Base-by-base conservation (phyloP, 2,329 filamentous ascomycete species). In the Fusarium sororula region DNA sequence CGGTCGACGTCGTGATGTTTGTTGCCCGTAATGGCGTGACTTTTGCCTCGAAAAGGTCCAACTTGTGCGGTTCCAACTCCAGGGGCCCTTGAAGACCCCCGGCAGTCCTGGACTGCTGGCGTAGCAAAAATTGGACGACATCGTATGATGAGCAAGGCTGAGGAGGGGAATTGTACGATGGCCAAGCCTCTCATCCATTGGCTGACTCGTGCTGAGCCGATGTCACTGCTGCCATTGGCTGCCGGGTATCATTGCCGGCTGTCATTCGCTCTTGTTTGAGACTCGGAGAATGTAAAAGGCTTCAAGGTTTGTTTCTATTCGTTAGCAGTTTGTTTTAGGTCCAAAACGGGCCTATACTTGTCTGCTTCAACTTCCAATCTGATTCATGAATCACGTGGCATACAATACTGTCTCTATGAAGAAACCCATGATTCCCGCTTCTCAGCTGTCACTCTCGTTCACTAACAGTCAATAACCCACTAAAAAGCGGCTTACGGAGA, bases 131-230 rank as follows among this genome's bases (percentile, higher is more conserved):
- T 74, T 77, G 75, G 70, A 57, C 71, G 73, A 80, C 77, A 82
- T 83, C 81, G 81, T 83, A 83, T 82, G 81, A 83, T 83, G 75
- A 61, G 66, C 81, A 71, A 83, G 81, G 81, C 81, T 82, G 76
- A 65, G 72, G 77, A 80, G 79, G 79, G 78, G 77, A 79, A 79
- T 79, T 77, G 77, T 76, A 79, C 77, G 77, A 79, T 79, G 66
- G 68, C 68, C 76, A 77, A 78, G 74, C 64, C 70, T 42, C 56
- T 45, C 53, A 26, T 57, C 70, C 32, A 78, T 78, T 78, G 76
- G 76, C 68, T 75, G 62, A 65, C 66, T 70, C 62, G 60, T 48
- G 41, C 63, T 45, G 44, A 63, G 42, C 64, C 57, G 65, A 45
- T 39, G 42, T 42, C 53, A 59, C 47, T 56, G 39, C n/a, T 77